Percentiles rank a stretch among this genome's conserved stretches.
phyloP scores from a whole-genome alignment of 164 flowering plant genomes.

The Dillenia suffruticosa region DNA sequence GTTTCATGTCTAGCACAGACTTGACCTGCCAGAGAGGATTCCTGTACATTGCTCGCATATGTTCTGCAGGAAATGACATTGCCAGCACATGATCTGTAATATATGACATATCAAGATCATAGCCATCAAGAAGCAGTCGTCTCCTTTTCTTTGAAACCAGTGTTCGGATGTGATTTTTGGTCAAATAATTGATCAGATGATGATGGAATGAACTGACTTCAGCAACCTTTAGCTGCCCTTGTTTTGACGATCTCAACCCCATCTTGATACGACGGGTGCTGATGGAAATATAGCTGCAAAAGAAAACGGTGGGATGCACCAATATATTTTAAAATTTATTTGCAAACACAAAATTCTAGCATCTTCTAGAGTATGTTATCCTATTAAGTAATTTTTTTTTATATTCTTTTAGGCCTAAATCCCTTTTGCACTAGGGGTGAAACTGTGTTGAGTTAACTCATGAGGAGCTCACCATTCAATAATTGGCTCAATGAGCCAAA shows the following conservation, averaged over 20 bases:
- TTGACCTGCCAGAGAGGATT: conserved; percentile 91
- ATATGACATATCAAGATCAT: conserved; percentile 86
- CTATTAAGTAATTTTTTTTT: too few species aligned
- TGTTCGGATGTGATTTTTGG: conserved; percentile 42
- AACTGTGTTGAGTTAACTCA: too few species aligned
- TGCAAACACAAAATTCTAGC: too few species aligned
- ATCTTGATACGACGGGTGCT: conserved; percentile 14
- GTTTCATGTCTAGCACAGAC: conserved; percentile 69
- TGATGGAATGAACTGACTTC: conserved; percentile 13
- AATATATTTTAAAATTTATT: too few species aligned
- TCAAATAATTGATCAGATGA: conserved; percentile 33
- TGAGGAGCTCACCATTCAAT: too few species aligned
- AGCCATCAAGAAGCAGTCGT: conserved; percentile 76
- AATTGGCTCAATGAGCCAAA: too few species aligned
- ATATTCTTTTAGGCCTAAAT: too few species aligned
- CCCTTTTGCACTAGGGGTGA: too few species aligned
- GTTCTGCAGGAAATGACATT: conserved; percentile 87
- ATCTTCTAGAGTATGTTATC: too few species aligned
- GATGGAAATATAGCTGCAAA: conserved; percentile 12
- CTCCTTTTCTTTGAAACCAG: conserved; percentile 73
- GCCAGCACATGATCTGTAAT: conserved; percentile 68
- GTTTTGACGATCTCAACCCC: conserved; percentile 42
- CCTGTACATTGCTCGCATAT: conserved; percentile 72
- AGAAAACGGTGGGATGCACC: too few species aligned
- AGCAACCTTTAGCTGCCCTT: conserved; percentile 20